Evolutionary conservation across 768 basidiomycete species (phyloP).

Genomic region (Boletellus ananas): DNA sequence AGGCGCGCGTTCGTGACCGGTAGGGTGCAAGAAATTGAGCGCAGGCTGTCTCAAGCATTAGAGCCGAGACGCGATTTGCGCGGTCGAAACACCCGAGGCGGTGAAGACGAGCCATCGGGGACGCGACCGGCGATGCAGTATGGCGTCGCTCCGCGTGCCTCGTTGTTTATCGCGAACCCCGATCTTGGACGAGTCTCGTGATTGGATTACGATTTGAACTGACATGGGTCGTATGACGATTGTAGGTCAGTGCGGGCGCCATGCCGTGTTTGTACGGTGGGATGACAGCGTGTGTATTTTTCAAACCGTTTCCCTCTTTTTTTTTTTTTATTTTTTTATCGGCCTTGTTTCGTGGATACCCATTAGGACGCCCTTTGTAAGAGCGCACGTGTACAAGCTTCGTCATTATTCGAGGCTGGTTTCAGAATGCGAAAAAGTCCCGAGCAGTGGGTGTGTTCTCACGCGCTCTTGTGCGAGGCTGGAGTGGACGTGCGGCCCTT

Average conservation of each 20-base stretch:
- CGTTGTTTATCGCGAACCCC: slow-evolving; percentile 74
- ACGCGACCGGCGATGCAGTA: slow-evolving; percentile 48
- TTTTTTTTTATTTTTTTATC: too few species aligned
- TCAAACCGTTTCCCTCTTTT: not conserved
- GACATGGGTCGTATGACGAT: not conserved
- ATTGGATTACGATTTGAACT: slow-evolving; percentile 4
- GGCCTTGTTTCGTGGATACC: slow-evolving; percentile 3
- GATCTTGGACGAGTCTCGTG: slow-evolving; percentile 16
- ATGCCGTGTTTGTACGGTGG: slow-evolving; percentile 8
- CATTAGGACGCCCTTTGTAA: too few species aligned
- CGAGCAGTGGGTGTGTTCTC: too few species aligned
- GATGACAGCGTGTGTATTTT: slow-evolving; percentile 4
- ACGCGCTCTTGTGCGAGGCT: too few species aligned
- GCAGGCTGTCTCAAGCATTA: slow-evolving; percentile 52
- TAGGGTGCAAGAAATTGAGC: slow-evolving; percentile 57
- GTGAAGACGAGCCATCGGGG: slow-evolving; percentile 40
- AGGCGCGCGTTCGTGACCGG: slow-evolving; percentile 39
- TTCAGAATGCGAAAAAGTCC: too few species aligned
- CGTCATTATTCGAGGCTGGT: too few species aligned
- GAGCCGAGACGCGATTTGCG: slow-evolving; percentile 34
- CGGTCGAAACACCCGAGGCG: slow-evolving; percentile 39
- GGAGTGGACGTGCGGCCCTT: too few species aligned
- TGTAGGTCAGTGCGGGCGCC: slow-evolving; percentile 1
- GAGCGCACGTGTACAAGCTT: too few species aligned
- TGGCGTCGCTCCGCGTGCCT: slow-evolving; percentile 59